Conservation (phyloP, 2,329 filamentous ascomycete species). For the Leptographium wingfieldii region DNA sequence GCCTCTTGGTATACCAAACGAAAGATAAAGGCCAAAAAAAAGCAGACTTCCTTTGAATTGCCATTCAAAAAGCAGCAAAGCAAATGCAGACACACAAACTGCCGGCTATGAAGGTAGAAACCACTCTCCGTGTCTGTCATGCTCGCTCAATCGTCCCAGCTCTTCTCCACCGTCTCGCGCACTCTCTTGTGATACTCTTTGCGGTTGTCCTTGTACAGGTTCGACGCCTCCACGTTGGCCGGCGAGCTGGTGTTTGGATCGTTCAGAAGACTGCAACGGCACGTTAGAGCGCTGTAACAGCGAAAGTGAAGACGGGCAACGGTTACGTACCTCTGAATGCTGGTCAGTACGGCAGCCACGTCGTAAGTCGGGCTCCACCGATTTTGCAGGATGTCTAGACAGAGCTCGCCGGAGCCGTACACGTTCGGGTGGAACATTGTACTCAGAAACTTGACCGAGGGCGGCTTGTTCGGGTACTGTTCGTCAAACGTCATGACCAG, state of each 20-base stretch:
- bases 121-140: too few species aligned
- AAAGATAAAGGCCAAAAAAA: too few species aligned
- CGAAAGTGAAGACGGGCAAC: not conserved
- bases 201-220: constrained; percentile 95
- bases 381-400: constrained; percentile 93
- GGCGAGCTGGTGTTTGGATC: constrained; percentile 98
- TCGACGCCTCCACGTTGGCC: constrained; percentile 94
- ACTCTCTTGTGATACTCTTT: constrained; percentile 95
- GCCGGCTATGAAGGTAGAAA: too few species aligned
- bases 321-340: constrained; percentile 71
- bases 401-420: constrained; percentile 92
- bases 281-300: constrained; percentile 16
- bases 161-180: constrained; percentile 95
- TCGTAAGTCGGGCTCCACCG: constrained; percentile 98
- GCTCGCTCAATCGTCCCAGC: constrained; percentile 76
- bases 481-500: constrained; percentile 99
- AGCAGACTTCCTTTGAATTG: not conserved
- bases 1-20: not conserved
- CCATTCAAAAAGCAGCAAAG: not conserved
- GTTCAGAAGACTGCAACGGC: constrained; percentile 67
- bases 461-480: constrained; percentile 96
- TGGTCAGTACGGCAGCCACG: constrained; percentile 91
- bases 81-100: not conserved
- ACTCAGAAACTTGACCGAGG: constrained; percentile 95
- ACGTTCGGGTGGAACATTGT: constrained; percentile 99